phyloP scores from a whole-genome alignment of 1,284 basidiomycete species.

The Leucoagaricus sp. region DNA sequence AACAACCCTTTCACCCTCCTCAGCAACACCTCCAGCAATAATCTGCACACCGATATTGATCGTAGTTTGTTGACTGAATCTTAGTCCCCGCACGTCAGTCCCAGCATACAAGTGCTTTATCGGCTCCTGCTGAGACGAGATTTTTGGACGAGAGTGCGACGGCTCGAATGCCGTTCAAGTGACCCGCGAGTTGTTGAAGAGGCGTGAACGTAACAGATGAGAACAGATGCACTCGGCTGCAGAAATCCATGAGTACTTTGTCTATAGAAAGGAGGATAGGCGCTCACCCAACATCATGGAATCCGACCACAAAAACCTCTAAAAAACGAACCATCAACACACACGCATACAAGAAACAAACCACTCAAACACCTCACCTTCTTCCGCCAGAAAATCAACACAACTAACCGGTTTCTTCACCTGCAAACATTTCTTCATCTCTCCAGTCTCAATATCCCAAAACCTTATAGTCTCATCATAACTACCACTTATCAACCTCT shows the following conservation, averaged over 20 bases:
- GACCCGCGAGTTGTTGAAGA: slow-evolving; percentile 82
- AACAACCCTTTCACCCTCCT: slow-evolving; percentile 78
- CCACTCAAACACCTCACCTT: slow-evolving; percentile 47
- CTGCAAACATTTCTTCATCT: slow-evolving; percentile 78
- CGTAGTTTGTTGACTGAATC: slow-evolving; percentile 92
- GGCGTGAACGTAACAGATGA: slow-evolving; percentile 79
- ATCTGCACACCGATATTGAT: slow-evolving; percentile 90
- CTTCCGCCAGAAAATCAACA: slow-evolving; percentile 83
- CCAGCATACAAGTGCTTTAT: slow-evolving; percentile 87
- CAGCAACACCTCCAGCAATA: slow-evolving; percentile 46
- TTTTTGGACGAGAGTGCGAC: slow-evolving; percentile 85
- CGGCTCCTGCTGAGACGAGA: slow-evolving; percentile 85
- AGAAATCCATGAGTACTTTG: slow-evolving; percentile 1
- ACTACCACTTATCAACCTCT: slow-evolving; percentile 83
- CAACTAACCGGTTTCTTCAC: slow-evolving; percentile 89
- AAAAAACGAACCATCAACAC: not conserved
- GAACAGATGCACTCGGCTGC: slow-evolving; percentile 79
- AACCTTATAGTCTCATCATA: slow-evolving; percentile 91
- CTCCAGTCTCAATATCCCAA: slow-evolving; percentile 83
- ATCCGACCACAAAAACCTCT: slow-evolving; percentile 90
- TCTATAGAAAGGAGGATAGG: slow-evolving; percentile 3
- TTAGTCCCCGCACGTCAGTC: slow-evolving; percentile 82
- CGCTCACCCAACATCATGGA: slow-evolving; percentile 85
- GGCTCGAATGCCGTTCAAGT: slow-evolving; percentile 81
- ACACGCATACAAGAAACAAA: not conserved